These are phyloP conservation scores for Rhazya stricta DNA, from an alignment of 257 asterid species.

Conservation along the genomic window DNA sequence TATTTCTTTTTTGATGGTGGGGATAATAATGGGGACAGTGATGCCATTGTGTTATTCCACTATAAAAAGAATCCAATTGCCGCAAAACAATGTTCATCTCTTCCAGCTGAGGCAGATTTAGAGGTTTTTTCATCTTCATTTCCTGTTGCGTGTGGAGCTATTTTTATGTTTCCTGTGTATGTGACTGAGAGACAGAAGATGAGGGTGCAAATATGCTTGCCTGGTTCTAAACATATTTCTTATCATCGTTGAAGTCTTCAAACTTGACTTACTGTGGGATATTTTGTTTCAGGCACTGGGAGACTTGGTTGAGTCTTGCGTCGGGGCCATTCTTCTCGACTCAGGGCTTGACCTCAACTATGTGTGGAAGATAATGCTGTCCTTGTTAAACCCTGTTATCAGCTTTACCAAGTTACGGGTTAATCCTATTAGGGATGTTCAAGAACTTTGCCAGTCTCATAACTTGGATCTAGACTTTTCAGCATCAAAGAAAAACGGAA, in stretches of 20 bases:
- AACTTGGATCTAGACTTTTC: constrained; percentile 46
- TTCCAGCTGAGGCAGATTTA: neutral
- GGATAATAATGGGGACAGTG: neutral
- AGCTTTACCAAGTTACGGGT: constrained; percentile 51
- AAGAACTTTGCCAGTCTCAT: constrained; percentile 72
- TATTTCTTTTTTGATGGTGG: neutral
- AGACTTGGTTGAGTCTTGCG: constrained; percentile 89
- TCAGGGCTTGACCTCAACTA: constrained; percentile 62
- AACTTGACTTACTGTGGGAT: constrained; percentile 23
- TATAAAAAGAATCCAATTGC: neutral
- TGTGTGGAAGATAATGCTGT: constrained; percentile 64
- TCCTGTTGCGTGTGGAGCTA: neutral
- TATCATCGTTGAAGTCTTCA: constrained; percentile 19
- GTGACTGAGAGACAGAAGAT: neutral
- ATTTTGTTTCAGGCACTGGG: constrained; percentile 78
- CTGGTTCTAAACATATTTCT: neutral
- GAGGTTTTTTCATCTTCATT: neutral
- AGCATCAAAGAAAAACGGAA: constrained; percentile 40
- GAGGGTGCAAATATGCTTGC: neutral
- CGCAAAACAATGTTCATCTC: neutral
- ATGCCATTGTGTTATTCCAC: neutral
- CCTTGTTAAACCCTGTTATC: constrained; percentile 64
- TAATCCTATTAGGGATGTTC: constrained; percentile 68
- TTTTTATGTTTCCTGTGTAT: neutral
- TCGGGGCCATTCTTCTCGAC: constrained; percentile 86